Evolutionary conservation across 1,284 basidiomycete species (phyloP).

Genomic region (Schizopora paradoxa): DNA sequence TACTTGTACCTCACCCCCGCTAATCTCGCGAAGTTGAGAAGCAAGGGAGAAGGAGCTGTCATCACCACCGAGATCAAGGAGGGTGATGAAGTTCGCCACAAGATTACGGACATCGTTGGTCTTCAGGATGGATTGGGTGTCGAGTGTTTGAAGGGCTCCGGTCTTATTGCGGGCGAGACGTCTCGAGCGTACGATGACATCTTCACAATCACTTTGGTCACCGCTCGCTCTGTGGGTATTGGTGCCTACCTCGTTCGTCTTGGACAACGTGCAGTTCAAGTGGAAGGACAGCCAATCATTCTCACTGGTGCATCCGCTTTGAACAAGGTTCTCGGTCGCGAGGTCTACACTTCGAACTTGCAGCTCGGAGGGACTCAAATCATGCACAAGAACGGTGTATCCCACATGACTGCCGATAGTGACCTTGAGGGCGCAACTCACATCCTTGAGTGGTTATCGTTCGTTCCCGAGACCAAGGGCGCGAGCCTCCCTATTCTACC

Average conservation of each 20-base stretch:
- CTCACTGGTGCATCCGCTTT: conserved; percentile 95
- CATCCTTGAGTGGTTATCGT: conserved; percentile 94
- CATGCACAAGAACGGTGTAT: conserved; percentile 99
- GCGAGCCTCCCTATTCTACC: conserved; percentile 72
- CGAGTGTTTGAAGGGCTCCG: conserved; percentile 92
- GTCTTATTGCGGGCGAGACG: conserved; percentile 98
- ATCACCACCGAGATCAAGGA: conserved; percentile 83
- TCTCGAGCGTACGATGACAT: conserved; percentile 98
- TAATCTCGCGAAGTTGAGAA: conserved; percentile 77
- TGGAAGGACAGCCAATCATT: conserved; percentile 99
- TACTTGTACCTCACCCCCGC: conserved; percentile 94
- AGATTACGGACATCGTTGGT: conserved; percentile 96
- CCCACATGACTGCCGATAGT: conserved; percentile 90
- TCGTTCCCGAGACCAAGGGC: conserved; percentile 80
- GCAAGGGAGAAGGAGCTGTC: conserved; percentile 75
- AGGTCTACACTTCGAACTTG: conserved; percentile 98
- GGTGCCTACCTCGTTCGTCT: conserved; percentile 98
- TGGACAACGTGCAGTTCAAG: conserved; percentile 97
- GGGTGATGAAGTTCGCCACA: conserved; percentile 82
- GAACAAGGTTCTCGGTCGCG: conserved; percentile 98
- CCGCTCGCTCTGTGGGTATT: conserved; percentile 97
- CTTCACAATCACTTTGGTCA: conserved; percentile 98
- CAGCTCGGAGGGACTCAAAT: conserved; percentile 99
- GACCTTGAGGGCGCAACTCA: conserved; percentile 93
- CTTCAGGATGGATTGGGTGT: conserved; percentile 97